A percentile compares a stretch with the other conserved stretches of the same genome.
phyloP scores from a whole-genome alignment of 2,329 filamentous ascomycete species.

The Aspergillus eucalypticola region DNA sequence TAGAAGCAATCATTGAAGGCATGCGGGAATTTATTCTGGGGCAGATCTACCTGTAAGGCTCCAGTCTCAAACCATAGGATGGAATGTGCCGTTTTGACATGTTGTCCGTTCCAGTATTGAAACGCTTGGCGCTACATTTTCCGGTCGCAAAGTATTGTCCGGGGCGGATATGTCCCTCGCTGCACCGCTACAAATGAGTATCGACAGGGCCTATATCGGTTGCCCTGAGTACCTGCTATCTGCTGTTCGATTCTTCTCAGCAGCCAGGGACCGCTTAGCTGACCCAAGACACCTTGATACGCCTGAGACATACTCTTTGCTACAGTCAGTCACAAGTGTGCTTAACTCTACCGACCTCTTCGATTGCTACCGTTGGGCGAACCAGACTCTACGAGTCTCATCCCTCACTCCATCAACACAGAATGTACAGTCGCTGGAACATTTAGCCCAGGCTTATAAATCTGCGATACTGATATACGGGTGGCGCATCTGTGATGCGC shows the following conservation, averaged over 20 bases:
- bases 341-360: slow-evolving; percentile 4
- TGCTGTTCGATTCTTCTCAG: slow-evolving; percentile 15
- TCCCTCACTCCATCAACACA: background rate
- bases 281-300: background rate
- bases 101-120: background rate
- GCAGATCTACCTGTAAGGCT: slow-evolving; percentile 8
- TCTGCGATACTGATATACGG: slow-evolving; percentile 17
- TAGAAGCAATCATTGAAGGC: slow-evolving; percentile 1
- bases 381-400: background rate
- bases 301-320: background rate
- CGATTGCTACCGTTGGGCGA: slow-evolving; percentile 5
- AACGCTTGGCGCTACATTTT: background rate
- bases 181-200: background rate
- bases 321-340: background rate
- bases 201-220: slow-evolving; percentile 15
- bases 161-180: no score
- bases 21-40: background rate
- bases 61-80: background rate
- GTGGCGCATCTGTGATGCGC: slow-evolving; percentile 8
- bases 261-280: slow-evolving; percentile 5
- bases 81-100: background rate
- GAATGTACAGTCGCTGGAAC: background rate
- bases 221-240: slow-evolving; percentile 14
- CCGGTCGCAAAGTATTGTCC: background rate
- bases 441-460: slow-evolving; percentile 16